These are phyloP conservation scores for Otatea glauca DNA, from an alignment of 176 grass and related monocot genomes.

Conservation along the genomic window DNA sequence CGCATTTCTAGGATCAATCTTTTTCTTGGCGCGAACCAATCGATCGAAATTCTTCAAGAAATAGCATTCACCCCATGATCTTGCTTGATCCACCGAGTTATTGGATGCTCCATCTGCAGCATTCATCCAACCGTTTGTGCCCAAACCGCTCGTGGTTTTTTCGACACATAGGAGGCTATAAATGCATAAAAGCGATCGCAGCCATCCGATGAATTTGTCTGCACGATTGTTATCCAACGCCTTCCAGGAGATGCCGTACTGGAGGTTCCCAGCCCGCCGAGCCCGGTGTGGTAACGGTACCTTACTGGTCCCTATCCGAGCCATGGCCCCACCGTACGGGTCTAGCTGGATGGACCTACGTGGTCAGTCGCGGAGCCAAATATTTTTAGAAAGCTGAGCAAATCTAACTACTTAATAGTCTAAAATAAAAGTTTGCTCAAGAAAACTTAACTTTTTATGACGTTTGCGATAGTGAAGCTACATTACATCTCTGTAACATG, in stretches of 20 bases:
- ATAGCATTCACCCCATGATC: conserved; percentile 46
- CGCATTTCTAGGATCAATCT: conserved; percentile 53
- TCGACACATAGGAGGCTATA: conserved; percentile 56
- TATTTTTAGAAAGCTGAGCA: no score
- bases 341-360: conserved; percentile 55
- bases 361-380: no score
- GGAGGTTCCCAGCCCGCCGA: conserved; percentile 53
- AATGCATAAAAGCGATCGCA: conserved; percentile 39
- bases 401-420: no score
- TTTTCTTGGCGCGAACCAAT: conserved; percentile 59
- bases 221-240: neutral
- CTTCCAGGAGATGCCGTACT: conserved; percentile 54
- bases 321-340: conserved; percentile 73
- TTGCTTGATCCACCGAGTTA: conserved; percentile 16
- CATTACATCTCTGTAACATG: no score
- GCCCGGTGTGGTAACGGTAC: conserved; percentile 68
- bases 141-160: conserved; percentile 44
- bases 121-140: conserved; percentile 41
- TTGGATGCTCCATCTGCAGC: neutral
- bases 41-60: conserved; percentile 53
- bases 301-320: neutral
- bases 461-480: no score
- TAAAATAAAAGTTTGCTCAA: no score
- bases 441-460: no score
- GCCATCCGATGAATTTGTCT: conserved; percentile 46